Base-by-base conservation (phyloP, 2,329 filamentous ascomycete species). In the Corinectria fuckeliana region DNA sequence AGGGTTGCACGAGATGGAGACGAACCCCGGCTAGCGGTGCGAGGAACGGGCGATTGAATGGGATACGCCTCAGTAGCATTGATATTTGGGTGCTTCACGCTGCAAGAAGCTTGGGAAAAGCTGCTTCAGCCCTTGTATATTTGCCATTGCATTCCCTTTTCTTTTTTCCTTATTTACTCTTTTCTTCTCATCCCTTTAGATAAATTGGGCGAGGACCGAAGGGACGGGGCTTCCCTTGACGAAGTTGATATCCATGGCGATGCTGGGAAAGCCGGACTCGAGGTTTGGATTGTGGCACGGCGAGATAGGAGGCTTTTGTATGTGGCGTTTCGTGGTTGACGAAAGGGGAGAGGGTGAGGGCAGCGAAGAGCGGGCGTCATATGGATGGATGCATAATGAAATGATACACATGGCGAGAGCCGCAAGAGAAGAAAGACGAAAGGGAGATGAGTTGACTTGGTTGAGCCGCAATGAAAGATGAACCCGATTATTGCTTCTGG, bases 311-410 rank as follows among this genome's bases (percentile, higher is more conserved):
- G 10, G n/a, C 8, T 36, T 18, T 53, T 58, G 56, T 54, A 58
- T 49, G 50, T 44, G 56, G 56, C 56, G 56, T 54, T 55, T 48
- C 36, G 56, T 45, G 50, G 49, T 45, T 47, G 55, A 56, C 41
- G 45, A 38, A 21, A 11, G 20, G 21, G 21, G 23, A 21, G 32
- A 14, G 32, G 21, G 47, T 13, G 26, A 28, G 34, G 18, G 28
- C 13, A 23, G n/a, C n/a, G 11, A 5, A 20, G 28, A n/a, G 14
- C 5, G 14, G 16, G 41, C 25, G 28, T 54, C 18, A 48, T 52
- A 41, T 48, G 55, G 42, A 50, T 42, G 56, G 42, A 44, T 36
- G 30, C 34, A 49, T 54, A 58, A 58, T 58, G 56, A 53, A 52
- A 48, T 53, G 50, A 48, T 50, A 39, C 34, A 38, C 34, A 38